These are phyloP conservation scores for Nakaseomyces delphensis DNA, from an alignment of 1,139 yeast genomes.

Conservation along the genomic window DNA sequence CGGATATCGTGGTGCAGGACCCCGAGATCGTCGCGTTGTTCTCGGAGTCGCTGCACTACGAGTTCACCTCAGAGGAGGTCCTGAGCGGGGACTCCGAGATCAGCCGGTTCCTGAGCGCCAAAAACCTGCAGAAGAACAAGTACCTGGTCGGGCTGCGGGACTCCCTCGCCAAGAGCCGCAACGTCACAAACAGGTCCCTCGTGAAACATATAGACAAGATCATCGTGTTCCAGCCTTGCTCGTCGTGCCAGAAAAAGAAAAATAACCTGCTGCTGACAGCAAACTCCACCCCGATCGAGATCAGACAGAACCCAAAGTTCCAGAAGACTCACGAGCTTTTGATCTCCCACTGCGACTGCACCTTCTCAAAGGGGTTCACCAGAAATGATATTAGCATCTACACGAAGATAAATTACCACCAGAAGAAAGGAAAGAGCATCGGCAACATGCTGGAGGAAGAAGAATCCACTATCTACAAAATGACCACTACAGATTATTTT, in stretches of 20 bases:
- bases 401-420: conserved; percentile 10
- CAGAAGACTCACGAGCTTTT: background rate
- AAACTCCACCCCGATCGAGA: conserved; percentile 4
- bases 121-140: background rate
- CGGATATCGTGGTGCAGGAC: conserved; percentile 31
- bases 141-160: background rate
- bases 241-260: conserved; percentile 21
- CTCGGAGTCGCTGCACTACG: conserved; percentile 16
- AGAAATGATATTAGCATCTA: conserved; percentile 25
- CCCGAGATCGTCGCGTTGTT: conserved; percentile 15
- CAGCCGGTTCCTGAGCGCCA: background rate
- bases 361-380: conserved; percentile 25
- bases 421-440: conserved; percentile 3
- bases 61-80: conserved; percentile 13
- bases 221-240: conserved; percentile 25
- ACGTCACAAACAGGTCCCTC: conserved; percentile 8
- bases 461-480: conserved; percentile 17
- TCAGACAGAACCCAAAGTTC: conserved; percentile 3
- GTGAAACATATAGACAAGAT: conserved; percentile 29
- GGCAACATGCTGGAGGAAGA: conserved; percentile 5
- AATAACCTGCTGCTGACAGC: conserved; percentile 3
- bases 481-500: conserved; percentile 18
- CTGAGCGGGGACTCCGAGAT: conserved; percentile 1
- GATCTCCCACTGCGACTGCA: conserved; percentile 11
- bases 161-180: background rate